phyloP scores from a whole-genome alignment of 306 rosid genomes.

The Astragalus glycyphyllos region DNA sequence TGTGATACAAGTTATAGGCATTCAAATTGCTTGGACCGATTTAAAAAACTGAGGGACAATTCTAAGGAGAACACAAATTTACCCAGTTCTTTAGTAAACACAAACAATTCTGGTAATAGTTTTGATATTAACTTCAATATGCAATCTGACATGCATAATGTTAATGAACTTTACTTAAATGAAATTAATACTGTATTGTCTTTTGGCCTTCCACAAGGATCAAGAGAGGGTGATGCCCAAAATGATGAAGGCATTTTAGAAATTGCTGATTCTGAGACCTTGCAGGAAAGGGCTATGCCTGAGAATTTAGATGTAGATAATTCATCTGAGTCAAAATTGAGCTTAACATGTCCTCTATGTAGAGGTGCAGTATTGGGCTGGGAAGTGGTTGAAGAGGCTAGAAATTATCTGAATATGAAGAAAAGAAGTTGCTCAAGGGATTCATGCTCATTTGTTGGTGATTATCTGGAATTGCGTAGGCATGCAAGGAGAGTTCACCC shows the following conservation, averaged over 20 bases:
- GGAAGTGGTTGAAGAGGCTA: slow-evolving; percentile 90
- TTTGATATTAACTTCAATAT: slow-evolving; percentile 63
- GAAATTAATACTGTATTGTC: slow-evolving; percentile 68
- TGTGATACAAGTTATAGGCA: slow-evolving; percentile 99
- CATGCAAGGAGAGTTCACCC: slow-evolving; percentile 97
- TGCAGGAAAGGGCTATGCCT: slow-evolving; percentile 67
- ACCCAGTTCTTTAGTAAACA: slow-evolving; percentile 71
- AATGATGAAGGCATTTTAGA: slow-evolving; percentile 69
- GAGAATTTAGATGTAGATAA: slow-evolving; percentile 66
- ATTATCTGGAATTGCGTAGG: slow-evolving; percentile 83
- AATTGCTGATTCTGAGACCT: slow-evolving; percentile 74
- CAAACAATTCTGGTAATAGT: slow-evolving; percentile 64
- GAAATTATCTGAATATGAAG: slow-evolving; percentile 82
- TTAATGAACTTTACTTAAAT: slow-evolving; percentile 65
- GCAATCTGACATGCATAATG: slow-evolving; percentile 67
- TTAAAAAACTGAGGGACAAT: slow-evolving; percentile 78
- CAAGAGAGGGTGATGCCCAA: slow-evolving; percentile 65
- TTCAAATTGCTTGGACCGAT: slow-evolving; percentile 96
- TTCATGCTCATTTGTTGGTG: slow-evolving; percentile 82
- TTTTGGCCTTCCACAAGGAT: slow-evolving; percentile 70
- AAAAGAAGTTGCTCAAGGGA: slow-evolving; percentile 92
- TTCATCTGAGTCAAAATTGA: slow-evolving; percentile 65
- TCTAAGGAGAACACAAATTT: slow-evolving; percentile 65
- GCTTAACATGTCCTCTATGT: slow-evolving; percentile 85
- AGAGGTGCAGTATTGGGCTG: slow-evolving; percentile 78